Evolutionary conservation across 208 protist species (phyloP).

Genomic region (Crithidia thermophila): DNA sequence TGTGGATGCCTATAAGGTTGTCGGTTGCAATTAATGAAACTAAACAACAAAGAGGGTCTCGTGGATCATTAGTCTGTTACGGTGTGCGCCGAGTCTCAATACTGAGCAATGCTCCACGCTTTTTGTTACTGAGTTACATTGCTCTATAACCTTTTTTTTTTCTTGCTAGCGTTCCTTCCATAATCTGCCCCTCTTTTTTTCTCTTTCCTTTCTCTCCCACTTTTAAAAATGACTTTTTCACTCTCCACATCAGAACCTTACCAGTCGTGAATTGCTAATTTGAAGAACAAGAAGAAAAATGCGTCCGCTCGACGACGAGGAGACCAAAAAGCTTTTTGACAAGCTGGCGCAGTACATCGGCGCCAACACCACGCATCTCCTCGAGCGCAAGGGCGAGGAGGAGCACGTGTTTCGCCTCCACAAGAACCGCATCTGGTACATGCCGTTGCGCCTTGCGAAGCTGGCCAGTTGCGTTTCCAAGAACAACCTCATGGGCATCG

Average conservation of each 20-base stretch:
- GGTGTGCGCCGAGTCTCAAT: no score
- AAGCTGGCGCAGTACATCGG: constrained; percentile 94
- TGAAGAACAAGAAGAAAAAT: constrained; percentile 36
- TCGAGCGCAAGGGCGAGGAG: constrained; percentile 79
- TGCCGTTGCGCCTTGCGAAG: constrained; percentile 81
- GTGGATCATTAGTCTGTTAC: no score
- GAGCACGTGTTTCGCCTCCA: constrained; percentile 92
- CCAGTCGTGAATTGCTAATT: neutral
- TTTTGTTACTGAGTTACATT: no score
- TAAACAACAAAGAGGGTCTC: no score
- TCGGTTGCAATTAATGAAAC: no score
- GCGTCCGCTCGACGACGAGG: constrained; percentile 83
- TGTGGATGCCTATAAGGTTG: no score
- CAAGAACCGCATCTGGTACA: constrained; percentile 93
- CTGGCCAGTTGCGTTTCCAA: constrained; percentile 89
- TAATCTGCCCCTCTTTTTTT: constrained; percentile 14
- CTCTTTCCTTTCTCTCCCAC: neutral
- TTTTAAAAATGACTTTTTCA: neutral
- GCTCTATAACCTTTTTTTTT: constrained; percentile 6
- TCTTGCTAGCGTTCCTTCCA: no score
- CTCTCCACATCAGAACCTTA: neutral
- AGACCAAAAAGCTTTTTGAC: constrained; percentile 91
- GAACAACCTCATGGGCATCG: constrained; percentile 90
- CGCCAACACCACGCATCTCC: constrained; percentile 83
- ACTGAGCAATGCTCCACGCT: no score